Evolutionary conservation across 2,329 filamentous ascomycete species (phyloP).

Genomic region (Ophiostoma ips): DNA sequence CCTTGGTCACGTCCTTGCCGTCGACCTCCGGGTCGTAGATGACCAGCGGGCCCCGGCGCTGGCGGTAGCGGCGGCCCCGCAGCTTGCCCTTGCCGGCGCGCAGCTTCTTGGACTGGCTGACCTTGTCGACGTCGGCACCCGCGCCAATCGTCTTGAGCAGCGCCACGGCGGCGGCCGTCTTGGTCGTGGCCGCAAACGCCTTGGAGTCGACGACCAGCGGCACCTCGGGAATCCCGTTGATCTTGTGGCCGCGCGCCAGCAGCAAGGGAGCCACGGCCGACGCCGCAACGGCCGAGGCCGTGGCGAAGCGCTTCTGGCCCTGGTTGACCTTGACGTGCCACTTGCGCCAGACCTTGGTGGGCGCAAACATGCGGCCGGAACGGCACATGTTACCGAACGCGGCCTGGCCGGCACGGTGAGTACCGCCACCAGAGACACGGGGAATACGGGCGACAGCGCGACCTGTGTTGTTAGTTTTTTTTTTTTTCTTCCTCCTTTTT

Average conservation of each 20-base stretch:
- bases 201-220: slow-evolving; percentile 90
- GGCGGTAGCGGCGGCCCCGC: slow-evolving; percentile 87
- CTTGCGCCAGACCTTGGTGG: slow-evolving; percentile 99
- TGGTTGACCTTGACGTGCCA: slow-evolving; percentile 99
- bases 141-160: slow-evolving; percentile 89
- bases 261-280: slow-evolving; percentile 91
- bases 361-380: slow-evolving; percentile 99
- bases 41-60: slow-evolving; percentile 94
- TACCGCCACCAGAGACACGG: slow-evolving; percentile 99
- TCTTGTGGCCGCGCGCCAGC: slow-evolving; percentile 91
- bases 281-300: slow-evolving; percentile 90
- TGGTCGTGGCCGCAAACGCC: slow-evolving; percentile 72
- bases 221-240: slow-evolving; percentile 85
- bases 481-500: neutral
- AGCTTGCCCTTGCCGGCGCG: slow-evolving; percentile 99
- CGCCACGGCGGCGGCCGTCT: slow-evolving; percentile 75
- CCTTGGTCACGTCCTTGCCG: slow-evolving; percentile 82
- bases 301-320: slow-evolving; percentile 98
- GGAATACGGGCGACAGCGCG: slow-evolving; percentile 99
- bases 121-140: slow-evolving; percentile 83
- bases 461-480: slow-evolving; percentile 37
- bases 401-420: slow-evolving; percentile 98
- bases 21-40: slow-evolving; percentile 95
- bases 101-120: slow-evolving; percentile 90
- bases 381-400: slow-evolving; percentile 99